Evolutionary conservation across 2,329 filamentous ascomycete genomes (phyloP).

Genomic region (Dryadomyces quercus-mongolicae): DNA sequence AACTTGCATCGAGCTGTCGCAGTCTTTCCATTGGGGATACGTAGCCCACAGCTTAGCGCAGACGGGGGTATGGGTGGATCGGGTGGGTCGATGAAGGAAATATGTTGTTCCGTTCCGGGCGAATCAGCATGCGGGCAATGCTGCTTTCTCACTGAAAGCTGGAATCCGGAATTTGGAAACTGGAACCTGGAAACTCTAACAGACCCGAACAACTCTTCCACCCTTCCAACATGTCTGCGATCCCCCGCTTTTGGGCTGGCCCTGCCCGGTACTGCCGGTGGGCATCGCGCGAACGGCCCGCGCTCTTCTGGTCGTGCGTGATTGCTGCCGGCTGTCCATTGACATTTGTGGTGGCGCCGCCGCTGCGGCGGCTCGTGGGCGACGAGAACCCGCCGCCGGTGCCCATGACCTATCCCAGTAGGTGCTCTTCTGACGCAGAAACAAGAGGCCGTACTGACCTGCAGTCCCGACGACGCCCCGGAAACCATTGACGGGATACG

Average conservation of each 20-base stretch:
- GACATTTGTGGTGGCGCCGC: slow-evolving; percentile 57
- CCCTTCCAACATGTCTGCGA: slow-evolving; percentile 43
- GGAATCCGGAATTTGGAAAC: too few relatives aligned
- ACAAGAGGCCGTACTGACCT: neutral
- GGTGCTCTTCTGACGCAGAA: slow-evolving; percentile 25
- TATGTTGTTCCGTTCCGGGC: neutral
- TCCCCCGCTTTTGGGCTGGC: slow-evolving; percentile 70
- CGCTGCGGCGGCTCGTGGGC: slow-evolving; percentile 59
- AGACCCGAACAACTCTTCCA: neutral
- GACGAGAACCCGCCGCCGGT: slow-evolving; percentile 61
- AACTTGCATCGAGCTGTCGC: neutral
- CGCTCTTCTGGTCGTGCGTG: slow-evolving; percentile 77
- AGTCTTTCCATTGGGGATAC: neutral
- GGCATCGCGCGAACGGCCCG: slow-evolving; percentile 78
- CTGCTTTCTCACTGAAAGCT: neutral
- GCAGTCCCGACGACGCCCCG: slow-evolving; percentile 46
- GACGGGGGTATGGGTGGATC: too few relatives aligned
- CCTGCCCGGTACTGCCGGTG: slow-evolving; percentile 81
- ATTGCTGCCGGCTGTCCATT: slow-evolving; percentile 64
- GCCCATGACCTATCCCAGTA: slow-evolving; percentile 88
- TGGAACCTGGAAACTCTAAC: neutral
- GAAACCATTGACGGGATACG: slow-evolving; percentile 48
- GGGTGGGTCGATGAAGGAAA: neutral
- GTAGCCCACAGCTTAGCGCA: neutral
- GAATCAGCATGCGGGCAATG: neutral